Evolutionary conservation across 2,329 filamentous ascomycete genomes (phyloP), one percentile per base, ranked within the genome.

Genomic region (Diaporthe aspalathi): DNA sequence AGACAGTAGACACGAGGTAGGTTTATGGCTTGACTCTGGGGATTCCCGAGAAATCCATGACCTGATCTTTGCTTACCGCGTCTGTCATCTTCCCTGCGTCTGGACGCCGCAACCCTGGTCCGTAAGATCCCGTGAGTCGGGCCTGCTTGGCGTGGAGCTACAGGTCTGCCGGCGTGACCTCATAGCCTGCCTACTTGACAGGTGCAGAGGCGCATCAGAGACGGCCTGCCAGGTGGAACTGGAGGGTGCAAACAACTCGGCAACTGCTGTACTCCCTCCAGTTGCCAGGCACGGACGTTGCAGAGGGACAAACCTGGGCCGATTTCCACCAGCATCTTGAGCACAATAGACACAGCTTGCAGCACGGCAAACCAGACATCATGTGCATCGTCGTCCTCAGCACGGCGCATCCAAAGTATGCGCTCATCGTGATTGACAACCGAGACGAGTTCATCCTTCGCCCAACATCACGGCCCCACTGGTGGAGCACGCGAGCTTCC

Each of bases 371-470:
- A 38, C 35, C 22, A 50, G 52, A 22, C 73, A 80, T 63, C 70
- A 95, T 95, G 93, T 95, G 93, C 79, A 94, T 95, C 82, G 91
- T 90, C 62, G 84, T 95, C 56, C 84, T 94, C 71, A 93, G 92
- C 32, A 95, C 92, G 22, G 87, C 91, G 56, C 93, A 95, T 78
- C 93, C 93, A 12, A 84, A 88, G 75, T 95, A 95, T 81, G 87
- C 91, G 32, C 85, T 95, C 72, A 92, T 95, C 76, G 83, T 93
- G 72, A 84, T 94, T 78, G 90, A 94, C 82, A 95, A 95, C 80
- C 89, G 93, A 76, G 93, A 95, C 83, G 92, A 92, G 79, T 92
- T 88, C 81, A 88, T 92, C 74, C 84, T 91, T 17, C 85, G 90
- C 35, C 90, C 90, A 5, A 92, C 90, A 2, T 90, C 87, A 67